Base-by-base conservation (phyloP, 2,329 filamentous ascomycete species). In the Cladosporium phlei region DNA sequence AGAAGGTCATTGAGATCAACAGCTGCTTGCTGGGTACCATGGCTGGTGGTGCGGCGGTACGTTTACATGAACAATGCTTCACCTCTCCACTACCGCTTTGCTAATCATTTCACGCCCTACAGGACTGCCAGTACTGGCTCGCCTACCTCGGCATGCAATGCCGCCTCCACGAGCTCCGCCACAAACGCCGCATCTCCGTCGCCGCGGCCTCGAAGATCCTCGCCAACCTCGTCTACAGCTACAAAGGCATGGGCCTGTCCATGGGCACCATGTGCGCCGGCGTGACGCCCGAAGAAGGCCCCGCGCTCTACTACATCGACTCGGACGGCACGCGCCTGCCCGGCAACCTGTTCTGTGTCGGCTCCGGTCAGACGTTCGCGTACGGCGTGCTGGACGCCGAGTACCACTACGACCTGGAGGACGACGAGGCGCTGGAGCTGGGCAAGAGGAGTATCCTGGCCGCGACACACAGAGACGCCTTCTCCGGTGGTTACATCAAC, bases 181-280 rank as follows among this genome's bases (percentile, higher is more conserved):
- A 98, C 79, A 98, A 98, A 79, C 88, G 89, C 69, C 88, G 93
- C 67, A 98, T 98, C 75, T 93, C 88, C 52, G 93, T 98, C 55
- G 91, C 93, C 35, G 93, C 93, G 37, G 93, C 93, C 45, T 94
- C 86, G 66, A 98, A 98, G 80, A 96, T 98, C 68, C 86, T 98
- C 59, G 88, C 93, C 66, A 98, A 98, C 76, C 77, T 98, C 59
- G 90, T 96, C 63, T 98, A 97, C 78, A 84, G 83, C 60, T 98
- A 98, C 82, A 98, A 98, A 76, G 90, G 90, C 64, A 95, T 95
- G 88, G 93, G 93, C 28, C 75, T 98, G 62, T 95, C 88, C 67
- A 98, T 98, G 93, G 93, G 93, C 59, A 98, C 93, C 64, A 98
- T 98, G 93, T 95, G 93, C 70, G 91, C 93, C 27, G 93, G 93